These are phyloP conservation scores for Sanghuangporus baumii DNA, from an alignment of 1,284 basidiomycete genomes.

Conservation along the genomic window DNA sequence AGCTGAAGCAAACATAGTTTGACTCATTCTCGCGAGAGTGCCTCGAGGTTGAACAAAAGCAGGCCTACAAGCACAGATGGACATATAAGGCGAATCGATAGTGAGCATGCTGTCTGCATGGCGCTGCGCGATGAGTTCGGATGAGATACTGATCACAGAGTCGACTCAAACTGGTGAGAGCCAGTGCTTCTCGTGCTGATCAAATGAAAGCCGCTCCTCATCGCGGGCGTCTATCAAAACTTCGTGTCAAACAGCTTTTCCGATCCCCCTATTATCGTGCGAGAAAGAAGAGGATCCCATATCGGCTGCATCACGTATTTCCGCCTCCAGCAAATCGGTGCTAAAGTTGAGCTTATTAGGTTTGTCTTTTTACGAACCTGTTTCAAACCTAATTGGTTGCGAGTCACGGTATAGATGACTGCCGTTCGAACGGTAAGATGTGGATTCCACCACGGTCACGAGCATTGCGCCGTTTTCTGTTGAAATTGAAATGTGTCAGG, in stretches of 20 bases:
- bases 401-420: too few species aligned
- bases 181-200: neutral
- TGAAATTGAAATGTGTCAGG: neutral
- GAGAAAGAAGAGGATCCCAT: neutral
- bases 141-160: neutral
- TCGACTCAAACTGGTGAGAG: neutral
- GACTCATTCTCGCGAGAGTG: neutral
- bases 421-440: too few species aligned
- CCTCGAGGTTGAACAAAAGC: constrained; percentile 3
- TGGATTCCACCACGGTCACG: neutral
- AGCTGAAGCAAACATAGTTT: neutral
- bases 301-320: neutral
- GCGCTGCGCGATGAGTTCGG: neutral
- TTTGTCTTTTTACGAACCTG: too few species aligned
- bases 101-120: neutral
- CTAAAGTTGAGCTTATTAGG: neutral
- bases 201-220: neutral
- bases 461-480: neutral
- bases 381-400: too few species aligned
- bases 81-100: constrained; percentile 16
- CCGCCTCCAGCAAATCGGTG: neutral
- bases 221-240: constrained; percentile 4
- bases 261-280: neutral
- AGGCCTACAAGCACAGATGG: neutral
- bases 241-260: neutral